phyloP scores from a whole-genome alignment of 441 rosid species.

The Syzygium syzygioides region DNA sequence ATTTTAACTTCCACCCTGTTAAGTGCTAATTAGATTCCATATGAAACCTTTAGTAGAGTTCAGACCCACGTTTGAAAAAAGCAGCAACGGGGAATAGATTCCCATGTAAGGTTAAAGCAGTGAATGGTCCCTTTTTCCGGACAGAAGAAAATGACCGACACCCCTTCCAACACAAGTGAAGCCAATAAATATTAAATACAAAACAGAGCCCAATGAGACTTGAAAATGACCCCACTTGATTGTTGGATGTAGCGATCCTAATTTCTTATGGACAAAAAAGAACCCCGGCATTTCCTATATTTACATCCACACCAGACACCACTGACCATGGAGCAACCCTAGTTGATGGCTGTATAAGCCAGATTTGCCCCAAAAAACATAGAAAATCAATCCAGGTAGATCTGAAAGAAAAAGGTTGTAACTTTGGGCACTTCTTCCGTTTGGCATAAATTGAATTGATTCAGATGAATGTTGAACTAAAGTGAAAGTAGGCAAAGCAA shows the following conservation, averaged over 20 bases:
- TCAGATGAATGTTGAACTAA: not conserved
- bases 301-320: slow-evolving; percentile 20
- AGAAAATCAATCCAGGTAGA: not conserved
- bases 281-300: slow-evolving; percentile 17
- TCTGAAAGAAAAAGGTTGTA: not conserved
- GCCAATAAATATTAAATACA: slow-evolving; percentile 4
- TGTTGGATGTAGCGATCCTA: slow-evolving; percentile 4
- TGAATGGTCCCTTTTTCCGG: slow-evolving; percentile 8
- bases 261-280: slow-evolving; percentile 1
- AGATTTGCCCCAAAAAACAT: not conserved
- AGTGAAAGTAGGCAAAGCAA: not conserved
- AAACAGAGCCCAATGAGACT: slow-evolving; percentile 8
- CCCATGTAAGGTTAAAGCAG: slow-evolving; percentile 18
- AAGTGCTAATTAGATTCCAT: slow-evolving; percentile 23
- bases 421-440: not conserved
- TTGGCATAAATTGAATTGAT: not conserved
- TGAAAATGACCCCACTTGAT: slow-evolving; percentile 20
- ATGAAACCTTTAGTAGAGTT: slow-evolving; percentile 1
- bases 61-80: slow-evolving; percentile 15
- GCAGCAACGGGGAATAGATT: slow-evolving; percentile 11
- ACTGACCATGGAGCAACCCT: slow-evolving; percentile 1
- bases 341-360: not conserved
- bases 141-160: slow-evolving; percentile 32
- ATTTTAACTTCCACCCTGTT: not conserved
- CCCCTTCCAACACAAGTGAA: not conserved